Conservation (phyloP, 129 eudicot genomes). For the Flaveria robusta region DNA sequence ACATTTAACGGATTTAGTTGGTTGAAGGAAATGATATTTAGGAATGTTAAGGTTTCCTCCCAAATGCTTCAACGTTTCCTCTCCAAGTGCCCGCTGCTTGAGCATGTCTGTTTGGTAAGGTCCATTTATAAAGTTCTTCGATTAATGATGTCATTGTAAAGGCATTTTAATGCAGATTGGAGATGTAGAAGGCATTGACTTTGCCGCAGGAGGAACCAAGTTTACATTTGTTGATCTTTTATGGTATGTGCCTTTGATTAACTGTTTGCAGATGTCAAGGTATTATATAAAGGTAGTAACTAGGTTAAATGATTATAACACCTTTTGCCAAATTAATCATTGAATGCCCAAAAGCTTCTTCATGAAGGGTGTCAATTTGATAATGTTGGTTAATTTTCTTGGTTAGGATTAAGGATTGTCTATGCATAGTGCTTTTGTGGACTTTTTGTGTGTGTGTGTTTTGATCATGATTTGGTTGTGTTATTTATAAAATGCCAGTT, state of each 20-base stretch:
- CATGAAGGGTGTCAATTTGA: not conserved
- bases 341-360: not conserved
- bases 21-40: not conserved
- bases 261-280: not conserved
- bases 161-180: no score
- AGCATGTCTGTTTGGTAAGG: constrained; percentile 13
- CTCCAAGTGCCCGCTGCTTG: constrained; percentile 29
- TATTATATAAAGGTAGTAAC: no score
- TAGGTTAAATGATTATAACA: not conserved
- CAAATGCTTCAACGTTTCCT: not conserved
- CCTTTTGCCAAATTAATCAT: not conserved
- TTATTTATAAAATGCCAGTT: not conserved
- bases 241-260: not conserved
- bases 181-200: not conserved
- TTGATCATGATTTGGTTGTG: not conserved
- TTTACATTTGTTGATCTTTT: not conserved
- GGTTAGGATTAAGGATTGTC: not conserved
- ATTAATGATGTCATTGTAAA: not conserved
- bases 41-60: constrained; percentile 2
- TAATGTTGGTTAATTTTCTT: not conserved
- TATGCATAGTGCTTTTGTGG: not conserved
- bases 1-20: constrained; percentile 18
- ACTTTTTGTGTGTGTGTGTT: not conserved
- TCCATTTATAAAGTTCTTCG: not conserved
- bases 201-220: not conserved